Evolutionary conservation across 148 eudicot species (phyloP), one percentile per base, ranked within the genome.

Genomic region (Rhododendron williamsianum): DNA sequence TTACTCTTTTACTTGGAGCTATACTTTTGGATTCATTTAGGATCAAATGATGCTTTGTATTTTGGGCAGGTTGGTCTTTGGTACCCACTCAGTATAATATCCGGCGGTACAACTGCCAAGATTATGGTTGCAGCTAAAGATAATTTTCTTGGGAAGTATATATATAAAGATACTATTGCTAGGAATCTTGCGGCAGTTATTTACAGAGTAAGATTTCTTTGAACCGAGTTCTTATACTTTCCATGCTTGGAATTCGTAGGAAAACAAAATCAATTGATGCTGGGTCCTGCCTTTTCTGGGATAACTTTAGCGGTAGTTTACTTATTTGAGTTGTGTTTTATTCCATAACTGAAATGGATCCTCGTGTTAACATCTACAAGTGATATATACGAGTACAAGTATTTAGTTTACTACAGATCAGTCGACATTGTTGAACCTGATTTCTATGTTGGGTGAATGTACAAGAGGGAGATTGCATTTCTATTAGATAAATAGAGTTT

Each of bases 91-190:
- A 97, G 90, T 88, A 88, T 97, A 38, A 86, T 97, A 71, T 88
- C 95, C 51, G 99, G 98, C 54, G 99, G 99, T 19, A 95, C 99
- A 49, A 97, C 99, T 15, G 99, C 99, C n/a, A 97, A 97, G 88
- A 95, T 97, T 78, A 93, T 97, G 98, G 95, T 97, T 76, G 98
- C 99, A 73, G 99, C 98, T 33, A 97, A 97, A 89, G 96, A 97
- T 86, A 97, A 94, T 87, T 92, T 97, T 76, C 86, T 95, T 43
- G 99, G 99, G 33, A 97, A 97, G 84, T 97, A 97, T 86, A 95
- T 97, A 16, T 97, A 97, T 92, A 95, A 97, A 87, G 98, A 97
- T 81, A 95, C 98, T 54, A 89, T 97, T 60, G 92, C 95, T 23
- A 95, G 95, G 88, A 97, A 95, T 88, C 90, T 97, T 25, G 99